A percentile compares a stretch with the other conserved stretches of the same genome.
Evolutionary conservation across 129 eudicot species (phyloP).

Genomic region (Lonicera japonica): DNA sequence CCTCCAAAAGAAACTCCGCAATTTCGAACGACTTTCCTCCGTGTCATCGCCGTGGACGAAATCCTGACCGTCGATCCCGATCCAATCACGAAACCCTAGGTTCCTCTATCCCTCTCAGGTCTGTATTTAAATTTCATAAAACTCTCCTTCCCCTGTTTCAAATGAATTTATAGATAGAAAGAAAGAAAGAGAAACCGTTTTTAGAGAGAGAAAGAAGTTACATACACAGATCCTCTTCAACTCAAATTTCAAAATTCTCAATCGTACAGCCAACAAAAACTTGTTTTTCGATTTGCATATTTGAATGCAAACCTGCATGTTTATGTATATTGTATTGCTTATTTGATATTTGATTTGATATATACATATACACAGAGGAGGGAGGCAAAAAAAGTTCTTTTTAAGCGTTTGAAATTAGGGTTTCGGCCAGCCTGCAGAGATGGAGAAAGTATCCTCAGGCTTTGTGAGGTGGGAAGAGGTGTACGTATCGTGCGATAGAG

Average conservation of each 20-base stretch:
- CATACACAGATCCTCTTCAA: not conserved
- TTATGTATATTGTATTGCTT: too few relatives aligned
- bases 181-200: not conserved
- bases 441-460: constrained; percentile 18
- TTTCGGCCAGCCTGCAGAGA: constrained; percentile 7
- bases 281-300: too few relatives aligned
- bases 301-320: too few relatives aligned
- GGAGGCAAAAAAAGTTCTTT: not conserved
- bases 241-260: too few relatives aligned
- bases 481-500: constrained; percentile 29
- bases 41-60: constrained; percentile 7
- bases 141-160: not conserved
- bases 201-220: not conserved
- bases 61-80: constrained; percentile 34
- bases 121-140: not conserved
- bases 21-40: constrained; percentile 27
- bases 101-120: not conserved
- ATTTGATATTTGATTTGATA: constrained; percentile 1
- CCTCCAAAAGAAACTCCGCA: constrained; percentile 1
- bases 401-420: constrained; percentile 6
- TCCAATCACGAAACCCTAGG: constrained; percentile 18
- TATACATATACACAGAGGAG: not conserved
- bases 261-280: too few relatives aligned
- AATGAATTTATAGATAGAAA: too few relatives aligned
- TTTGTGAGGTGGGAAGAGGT: constrained; percentile 62